Conservation (phyloP, 441 rosid species). For the Isatis lusitanica region DNA sequence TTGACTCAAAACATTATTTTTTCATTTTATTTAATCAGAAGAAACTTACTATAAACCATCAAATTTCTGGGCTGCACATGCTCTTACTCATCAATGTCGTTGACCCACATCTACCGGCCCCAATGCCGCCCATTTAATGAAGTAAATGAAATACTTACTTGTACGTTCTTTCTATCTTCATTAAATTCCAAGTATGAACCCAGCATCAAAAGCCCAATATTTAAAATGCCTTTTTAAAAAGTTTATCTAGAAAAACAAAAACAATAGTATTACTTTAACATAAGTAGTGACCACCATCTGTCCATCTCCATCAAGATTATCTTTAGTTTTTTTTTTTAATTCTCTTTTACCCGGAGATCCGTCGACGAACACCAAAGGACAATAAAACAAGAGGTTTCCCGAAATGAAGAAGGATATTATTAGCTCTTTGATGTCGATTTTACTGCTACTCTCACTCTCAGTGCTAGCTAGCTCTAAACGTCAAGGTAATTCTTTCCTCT, state of each 20-base stretch:
- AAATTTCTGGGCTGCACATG: no score
- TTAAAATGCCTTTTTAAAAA: neutral
- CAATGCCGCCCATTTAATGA: slow-evolving; percentile 19
- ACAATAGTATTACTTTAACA: neutral
- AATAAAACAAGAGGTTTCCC: neutral
- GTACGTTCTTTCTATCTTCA: slow-evolving; percentile 12
- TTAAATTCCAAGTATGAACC: neutral
- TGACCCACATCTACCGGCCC: slow-evolving; percentile 17
- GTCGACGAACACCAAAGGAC: neutral
- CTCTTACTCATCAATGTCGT: slow-evolving; percentile 10
- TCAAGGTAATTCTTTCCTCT: slow-evolving; percentile 17
- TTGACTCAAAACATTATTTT: no score
- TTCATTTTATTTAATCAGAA: no score
- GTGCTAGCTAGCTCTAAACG: slow-evolving; percentile 20
- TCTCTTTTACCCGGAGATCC: neutral
- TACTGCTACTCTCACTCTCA: slow-evolving; percentile 20
- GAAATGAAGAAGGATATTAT: slow-evolving; percentile 17
- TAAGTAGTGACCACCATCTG: neutral
- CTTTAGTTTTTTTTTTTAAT: neutral
- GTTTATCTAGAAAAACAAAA: neutral
- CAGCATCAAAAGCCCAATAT: slow-evolving; percentile 15
- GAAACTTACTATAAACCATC: no score
- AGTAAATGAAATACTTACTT: neutral
- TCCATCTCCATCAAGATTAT: slow-evolving; percentile 1
- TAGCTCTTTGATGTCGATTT: slow-evolving; percentile 3